Evolutionary conservation across 1,139 yeast species (phyloP), one percentile per base, ranked within the genome.

Genomic region (Meyerozyma athensensis): DNA sequence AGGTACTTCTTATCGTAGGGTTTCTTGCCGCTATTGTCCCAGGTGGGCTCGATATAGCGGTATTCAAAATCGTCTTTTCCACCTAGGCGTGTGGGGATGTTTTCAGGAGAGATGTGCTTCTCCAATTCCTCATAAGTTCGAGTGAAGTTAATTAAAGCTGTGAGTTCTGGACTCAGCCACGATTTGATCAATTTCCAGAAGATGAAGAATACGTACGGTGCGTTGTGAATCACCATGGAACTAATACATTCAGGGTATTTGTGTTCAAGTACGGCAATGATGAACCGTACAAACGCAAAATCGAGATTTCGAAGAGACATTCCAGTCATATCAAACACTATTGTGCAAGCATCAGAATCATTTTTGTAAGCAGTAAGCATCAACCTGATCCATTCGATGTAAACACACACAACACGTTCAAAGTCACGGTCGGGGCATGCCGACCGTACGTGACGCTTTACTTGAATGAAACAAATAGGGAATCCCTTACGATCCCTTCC

Each of bases 111-210:
- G 33, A 87, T 75, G 53, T 61, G 75, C 47, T 79, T 65, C 36
- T 66, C 67, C 47, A 87, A 61, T 43, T 86, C 95, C 36, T 74
- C 68, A 10, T 62, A 49, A 38, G 64, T 64, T 50, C 79, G 78
- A 19, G 95, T 85, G 61, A 87, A 87, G 19, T 74, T 70, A 47
- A 87, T 81, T 60, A 86, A 87, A 20, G 86, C 69, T 0, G 94
- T 95, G 33, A 87, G 94, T 7, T 81, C 90, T 2, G 96, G 96
- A 53, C 87, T 95, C 41, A 87, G 65, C 95, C 95, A 86, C 47
- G 78, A 80, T 58, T 82, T 86, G 51, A 87, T 79, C 47, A 86
- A 73, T 44, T 79, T 80, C 96, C 96, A 87, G 45, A 86, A 82
- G 22, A 94, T 86, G 43, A 81, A 75, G 65, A 87, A 87, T 34